These are phyloP conservation scores for Nigrospora oryzae DNA, from an alignment of 2,329 filamentous ascomycete genomes.

Conservation along the genomic window DNA sequence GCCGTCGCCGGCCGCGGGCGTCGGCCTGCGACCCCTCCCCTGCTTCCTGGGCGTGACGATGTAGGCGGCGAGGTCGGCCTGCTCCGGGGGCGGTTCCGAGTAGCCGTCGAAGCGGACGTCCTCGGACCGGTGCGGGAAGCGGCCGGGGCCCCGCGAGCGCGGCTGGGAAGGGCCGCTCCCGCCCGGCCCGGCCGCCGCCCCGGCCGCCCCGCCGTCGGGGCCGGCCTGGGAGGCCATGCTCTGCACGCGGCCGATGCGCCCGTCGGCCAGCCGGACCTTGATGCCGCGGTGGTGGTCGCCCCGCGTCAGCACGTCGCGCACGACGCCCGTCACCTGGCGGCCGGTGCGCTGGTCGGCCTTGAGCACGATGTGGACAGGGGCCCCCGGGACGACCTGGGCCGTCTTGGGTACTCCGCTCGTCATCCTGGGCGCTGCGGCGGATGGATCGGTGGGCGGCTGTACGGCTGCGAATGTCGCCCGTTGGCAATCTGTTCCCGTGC, in stretches of 20 bases:
- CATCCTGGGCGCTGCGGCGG: background rate
- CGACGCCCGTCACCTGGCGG: slow-evolving; percentile 56
- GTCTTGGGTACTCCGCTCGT: slow-evolving; percentile 30
- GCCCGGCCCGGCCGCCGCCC: background rate
- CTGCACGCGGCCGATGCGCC: slow-evolving; percentile 68
- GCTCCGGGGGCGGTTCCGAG: slow-evolving; percentile 26
- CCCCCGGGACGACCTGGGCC: slow-evolving; percentile 50
- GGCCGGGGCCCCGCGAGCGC: slow-evolving; percentile 1
- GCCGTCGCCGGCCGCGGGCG: slow-evolving; percentile 9
- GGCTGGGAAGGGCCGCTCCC: background rate
- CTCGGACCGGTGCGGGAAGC: slow-evolving; percentile 15
- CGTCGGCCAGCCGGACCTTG: slow-evolving; percentile 66
- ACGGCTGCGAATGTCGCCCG: too few species aligned
- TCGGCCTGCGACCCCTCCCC: slow-evolving; percentile 11
- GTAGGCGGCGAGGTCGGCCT: slow-evolving; percentile 42
- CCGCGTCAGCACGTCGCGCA: slow-evolving; percentile 60
- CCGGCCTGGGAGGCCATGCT: slow-evolving; percentile 32
- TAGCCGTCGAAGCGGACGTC: slow-evolving; percentile 25
- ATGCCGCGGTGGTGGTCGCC: slow-evolving; percentile 72
- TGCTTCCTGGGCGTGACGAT: slow-evolving; percentile 29
- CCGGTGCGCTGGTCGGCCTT: slow-evolving; percentile 72
- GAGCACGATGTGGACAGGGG: slow-evolving; percentile 62
- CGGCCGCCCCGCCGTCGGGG: background rate
- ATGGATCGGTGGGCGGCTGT: too few species aligned
- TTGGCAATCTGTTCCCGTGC: too few species aligned